Percentiles rank a stretch among this genome's conserved stretches.
phyloP scores from a whole-genome alignment of 495 filamentous ascomycete species.

The Aspergillus campestris region DNA sequence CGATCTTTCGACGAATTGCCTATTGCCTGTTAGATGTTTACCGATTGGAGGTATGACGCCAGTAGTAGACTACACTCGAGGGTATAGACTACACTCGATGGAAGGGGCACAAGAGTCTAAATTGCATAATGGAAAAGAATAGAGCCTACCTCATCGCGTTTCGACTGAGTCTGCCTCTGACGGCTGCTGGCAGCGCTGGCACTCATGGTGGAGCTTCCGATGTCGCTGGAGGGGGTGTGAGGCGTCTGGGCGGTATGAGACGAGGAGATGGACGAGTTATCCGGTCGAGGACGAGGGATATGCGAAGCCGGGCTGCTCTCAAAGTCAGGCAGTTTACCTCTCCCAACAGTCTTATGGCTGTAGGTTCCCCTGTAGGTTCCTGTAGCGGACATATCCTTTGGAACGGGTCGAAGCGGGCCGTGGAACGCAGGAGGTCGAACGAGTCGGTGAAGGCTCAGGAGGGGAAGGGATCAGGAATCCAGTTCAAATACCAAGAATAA shows the following conservation, averaged over 20 bases:
- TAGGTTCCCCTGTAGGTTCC: conserved; percentile 41
- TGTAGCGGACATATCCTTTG: conserved; percentile 48
- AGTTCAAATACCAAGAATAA: no score
- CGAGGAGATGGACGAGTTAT: conserved; percentile 35
- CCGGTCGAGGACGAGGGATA: conserved; percentile 79
- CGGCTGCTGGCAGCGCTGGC: conserved; percentile 70
- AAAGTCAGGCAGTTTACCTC: conserved; percentile 61
- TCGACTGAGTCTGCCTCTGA: conserved; percentile 87
- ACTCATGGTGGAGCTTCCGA: conserved; percentile 51
- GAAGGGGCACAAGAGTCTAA: no score
- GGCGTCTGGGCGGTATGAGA: conserved; percentile 45
- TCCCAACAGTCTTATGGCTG: conserved; percentile 42
- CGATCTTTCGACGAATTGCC: conserved; percentile 95
- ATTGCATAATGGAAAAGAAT: no score
- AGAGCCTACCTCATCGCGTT: conserved; percentile 87
- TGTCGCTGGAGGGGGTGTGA: conserved; percentile 51
- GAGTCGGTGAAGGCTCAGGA: conserved; percentile 4
- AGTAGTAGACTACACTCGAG: no score
- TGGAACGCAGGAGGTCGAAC: conserved; percentile 10
- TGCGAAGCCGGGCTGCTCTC: conserved; percentile 60
- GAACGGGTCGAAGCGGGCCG: conserved; percentile 10
- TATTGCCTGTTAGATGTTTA: conserved; percentile 26
- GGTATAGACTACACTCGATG: no score
- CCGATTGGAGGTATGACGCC: background rate
- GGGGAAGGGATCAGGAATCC: background rate